Base-by-base conservation (phyloP, 1,284 basidiomycete genomes). In the Xerocomus minutiporus region DNA sequence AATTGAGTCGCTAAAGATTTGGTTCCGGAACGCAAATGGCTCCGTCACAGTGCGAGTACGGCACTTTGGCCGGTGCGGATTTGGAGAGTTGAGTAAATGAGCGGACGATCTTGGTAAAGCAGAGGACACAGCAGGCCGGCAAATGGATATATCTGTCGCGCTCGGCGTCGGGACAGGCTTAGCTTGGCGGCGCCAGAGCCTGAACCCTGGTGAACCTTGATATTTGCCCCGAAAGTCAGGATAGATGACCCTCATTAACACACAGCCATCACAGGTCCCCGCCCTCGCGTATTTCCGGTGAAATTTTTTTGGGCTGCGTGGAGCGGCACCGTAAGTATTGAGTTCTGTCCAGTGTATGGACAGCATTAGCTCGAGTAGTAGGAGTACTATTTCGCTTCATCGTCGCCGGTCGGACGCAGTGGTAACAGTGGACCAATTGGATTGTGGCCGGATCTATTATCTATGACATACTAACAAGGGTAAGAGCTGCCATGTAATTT, bases 1-100 rank as follows among this genome's bases (percentile, higher is more conserved):
- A 68, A 67, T 71, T 70, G 65, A 67, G 49, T 71, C 70, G 66
- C 67, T 71, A 71, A 64, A 52, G 49, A 66, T 62, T 71, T 69
- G 60, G 62, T 71, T 71, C 66, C 67, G 66, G 64, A 62, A 70
- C 32, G 55, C 54, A 68, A 71, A 69, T 67, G 58, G 57, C 36
- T 56, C 66, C 66, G 66, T 60, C 53, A 62, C 47, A 31, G 53
- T 50, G 56, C 52, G 39, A 48, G 51, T 68, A 66, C 67, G 67
- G 55, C 64, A 68, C 60, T 55, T 52, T 63, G 64, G 54, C 61
- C 51, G 46, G 62, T 49, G 59, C 52, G 56, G 52, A 52, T 46
- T 52, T 50, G 54, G 20, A 53, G 51, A 44, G 50, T 60, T 62
- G 63, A 56, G 64, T 66, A 66, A 63, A 61, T 41, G 64, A 62